Evolutionary conservation across 1,139 yeast species (phyloP), one percentile per base, ranked within the genome.

Genomic region (Debaryomycetaceae sp.): DNA sequence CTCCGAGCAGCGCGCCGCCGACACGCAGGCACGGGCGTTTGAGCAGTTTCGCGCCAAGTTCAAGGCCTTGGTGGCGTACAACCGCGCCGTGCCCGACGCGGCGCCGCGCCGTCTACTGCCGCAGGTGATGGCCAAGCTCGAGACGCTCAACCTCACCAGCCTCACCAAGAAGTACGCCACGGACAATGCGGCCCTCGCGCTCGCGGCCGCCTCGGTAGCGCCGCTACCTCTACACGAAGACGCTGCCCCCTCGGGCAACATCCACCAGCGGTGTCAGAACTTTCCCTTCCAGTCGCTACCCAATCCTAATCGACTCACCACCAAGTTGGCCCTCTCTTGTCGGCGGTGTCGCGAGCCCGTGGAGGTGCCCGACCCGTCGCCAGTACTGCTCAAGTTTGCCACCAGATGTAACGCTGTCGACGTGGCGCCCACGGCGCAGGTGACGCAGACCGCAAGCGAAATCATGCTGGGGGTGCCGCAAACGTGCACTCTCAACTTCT

Each of bases 351-450:
- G 46, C 30, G 51, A 52, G 4, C 36, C 40, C 9, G 39, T 65
- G 8, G 36, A 48, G 16, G 34, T 45, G 11, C 68, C 69, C 2
- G 58, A 53, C 18, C 56, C 30, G 29, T 44, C 41, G 4, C 60
- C 65, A 3, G 50, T 58, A 4, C 37, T 51, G 40, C 50, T 55
- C 37, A 64, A 63, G 34, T 53, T 51, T 34, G 32, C 42, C 10
- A 44, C 46, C 15, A 56, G 53, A 35, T 61, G 56, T 45, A 52
- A 56, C 35, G 69, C 70, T 3, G 40, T 53, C 9, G 71, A 65
- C 23, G 52, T 46, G 18, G 29, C 63, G 32, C 71, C 71, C 3
- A 34, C 44, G 3, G 31, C 60, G 2, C 44, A 43, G 10, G 35
- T 46, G 1, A 6, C 8, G n/a, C n/a, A n/a, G n/a, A n/a, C n/a